These are phyloP conservation scores for Fraxinus paxiana DNA, from an alignment of 305 asterid species.

Conservation along the genomic window DNA sequence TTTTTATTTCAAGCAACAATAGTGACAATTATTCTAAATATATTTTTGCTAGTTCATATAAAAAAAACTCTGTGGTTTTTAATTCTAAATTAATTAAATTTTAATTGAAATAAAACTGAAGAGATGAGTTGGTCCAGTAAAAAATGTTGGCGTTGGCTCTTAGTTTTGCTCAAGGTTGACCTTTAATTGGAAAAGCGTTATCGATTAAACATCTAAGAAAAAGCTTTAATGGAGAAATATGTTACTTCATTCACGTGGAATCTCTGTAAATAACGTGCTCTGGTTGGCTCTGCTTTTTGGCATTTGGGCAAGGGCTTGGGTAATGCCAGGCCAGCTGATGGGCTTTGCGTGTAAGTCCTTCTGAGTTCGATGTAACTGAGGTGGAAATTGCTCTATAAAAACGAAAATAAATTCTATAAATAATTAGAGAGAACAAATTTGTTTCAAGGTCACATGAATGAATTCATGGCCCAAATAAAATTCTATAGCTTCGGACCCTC, in stretches of 20 bases:
- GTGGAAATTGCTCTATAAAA: neutral
- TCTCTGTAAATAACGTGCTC: neutral
- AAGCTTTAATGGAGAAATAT: neutral
- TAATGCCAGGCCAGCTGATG: neutral
- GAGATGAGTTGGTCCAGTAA: neutral
- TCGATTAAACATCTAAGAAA: neutral
- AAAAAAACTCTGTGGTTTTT: too few relatives aligned
- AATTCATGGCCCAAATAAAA: neutral
- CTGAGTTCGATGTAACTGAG: neutral
- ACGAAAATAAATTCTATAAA: neutral
- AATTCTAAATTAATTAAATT: too few relatives aligned
- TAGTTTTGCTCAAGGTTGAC: neutral
- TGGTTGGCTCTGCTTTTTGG: neutral
- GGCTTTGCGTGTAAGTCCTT: neutral
- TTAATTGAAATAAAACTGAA: too few relatives aligned
- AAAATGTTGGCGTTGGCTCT: neutral
- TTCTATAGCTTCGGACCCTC: conserved; percentile 28
- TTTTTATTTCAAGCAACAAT: neutral
- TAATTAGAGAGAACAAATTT: neutral
- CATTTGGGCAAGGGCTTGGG: neutral
- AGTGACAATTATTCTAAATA: neutral
- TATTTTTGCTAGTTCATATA: too few relatives aligned
- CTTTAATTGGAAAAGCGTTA: neutral
- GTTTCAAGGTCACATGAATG: neutral
- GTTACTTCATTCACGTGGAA: neutral